Evolutionary conservation across 306 rosid species (phyloP).

Genomic region (Vicia villosa): DNA sequence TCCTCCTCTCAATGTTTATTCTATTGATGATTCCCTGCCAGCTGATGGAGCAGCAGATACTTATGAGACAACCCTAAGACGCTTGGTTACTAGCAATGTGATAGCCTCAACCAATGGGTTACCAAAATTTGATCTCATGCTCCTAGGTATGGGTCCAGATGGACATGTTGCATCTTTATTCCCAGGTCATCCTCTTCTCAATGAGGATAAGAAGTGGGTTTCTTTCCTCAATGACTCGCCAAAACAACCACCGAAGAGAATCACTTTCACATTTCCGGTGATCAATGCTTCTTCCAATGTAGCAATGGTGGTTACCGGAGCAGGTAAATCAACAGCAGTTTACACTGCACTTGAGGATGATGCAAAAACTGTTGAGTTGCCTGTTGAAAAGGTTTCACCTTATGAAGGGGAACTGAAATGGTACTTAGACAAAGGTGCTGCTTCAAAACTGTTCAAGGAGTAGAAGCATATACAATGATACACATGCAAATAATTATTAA

Average conservation of each 20-base stretch:
- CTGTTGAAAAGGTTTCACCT: slow-evolving; percentile 64
- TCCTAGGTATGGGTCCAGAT: slow-evolving; percentile 87
- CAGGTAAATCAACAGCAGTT: slow-evolving; percentile 60
- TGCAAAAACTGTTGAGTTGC: slow-evolving; percentile 49
- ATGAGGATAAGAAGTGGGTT: slow-evolving; percentile 72
- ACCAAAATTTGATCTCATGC: slow-evolving; percentile 81
- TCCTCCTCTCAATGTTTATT: slow-evolving; percentile 53
- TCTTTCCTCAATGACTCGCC: slow-evolving; percentile 69
- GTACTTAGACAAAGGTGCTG: slow-evolving; percentile 81
- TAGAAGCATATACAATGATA: neutral
- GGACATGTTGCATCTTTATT: slow-evolving; percentile 85
- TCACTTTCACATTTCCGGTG: slow-evolving; percentile 70
- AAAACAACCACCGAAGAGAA: slow-evolving; percentile 75
- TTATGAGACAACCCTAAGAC: slow-evolving; percentile 64
- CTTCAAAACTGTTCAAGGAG: slow-evolving; percentile 59
- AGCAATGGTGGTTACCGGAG: slow-evolving; percentile 71
- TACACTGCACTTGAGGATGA: slow-evolving; percentile 50
- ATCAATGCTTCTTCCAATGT: slow-evolving; percentile 68
- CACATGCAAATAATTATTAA: neutral
- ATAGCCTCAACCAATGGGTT: slow-evolving; percentile 50
- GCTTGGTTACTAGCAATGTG: slow-evolving; percentile 48
- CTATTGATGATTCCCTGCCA: slow-evolving; percentile 69
- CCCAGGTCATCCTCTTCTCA: slow-evolving; percentile 63
- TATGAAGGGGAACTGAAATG: slow-evolving; percentile 62
- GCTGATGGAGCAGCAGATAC: slow-evolving; percentile 84